These are phyloP conservation scores for Wickerhamiella azymoides DNA, from an alignment of 805 yeast genomes.

Conservation along the genomic window DNA sequence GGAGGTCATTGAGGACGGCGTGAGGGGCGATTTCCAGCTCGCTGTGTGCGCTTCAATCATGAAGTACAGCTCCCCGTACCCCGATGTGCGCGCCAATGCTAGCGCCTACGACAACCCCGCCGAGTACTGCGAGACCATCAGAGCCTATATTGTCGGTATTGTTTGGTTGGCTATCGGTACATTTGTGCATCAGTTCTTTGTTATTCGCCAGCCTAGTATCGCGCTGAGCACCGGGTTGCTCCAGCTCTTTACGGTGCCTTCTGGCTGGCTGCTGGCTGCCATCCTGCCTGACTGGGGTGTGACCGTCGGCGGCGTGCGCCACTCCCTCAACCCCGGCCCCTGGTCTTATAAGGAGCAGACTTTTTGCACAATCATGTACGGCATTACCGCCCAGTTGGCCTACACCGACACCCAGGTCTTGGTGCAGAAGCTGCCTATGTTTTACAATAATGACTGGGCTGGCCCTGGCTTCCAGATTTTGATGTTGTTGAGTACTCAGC, in stretches of 20 bases:
- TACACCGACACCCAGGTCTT: constrained; percentile 17
- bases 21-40: constrained; percentile 11
- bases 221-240: constrained; percentile 37
- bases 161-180: constrained; percentile 41
- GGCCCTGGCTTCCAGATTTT: constrained; percentile 32
- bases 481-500: constrained; percentile 36
- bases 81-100: constrained; percentile 44
- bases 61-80: constrained; percentile 37
- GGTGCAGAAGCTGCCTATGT: constrained; percentile 24
- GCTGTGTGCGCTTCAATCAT: constrained; percentile 32
- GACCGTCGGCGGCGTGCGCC: constrained; percentile 28
- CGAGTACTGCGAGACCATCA: constrained; percentile 34
- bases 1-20: neutral
- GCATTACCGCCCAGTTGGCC: constrained; percentile 13
- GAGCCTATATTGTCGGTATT: constrained; percentile 37
- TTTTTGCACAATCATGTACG: constrained; percentile 28
- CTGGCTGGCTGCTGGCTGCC: constrained; percentile 35
- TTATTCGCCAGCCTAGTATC: constrained; percentile 41
- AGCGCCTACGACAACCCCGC: constrained; percentile 36
- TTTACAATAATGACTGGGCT: constrained; percentile 24
- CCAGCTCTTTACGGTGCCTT: constrained; percentile 46
- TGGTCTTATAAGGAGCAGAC: constrained; percentile 32
- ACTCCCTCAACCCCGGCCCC: constrained; percentile 46
- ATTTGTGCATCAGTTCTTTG: constrained; percentile 43
- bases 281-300: constrained; percentile 36